Evolutionary conservation across 208 protist species (phyloP), one percentile per base, ranked within the genome.

Genomic region (Acanthamoeba lenticulata): DNA sequence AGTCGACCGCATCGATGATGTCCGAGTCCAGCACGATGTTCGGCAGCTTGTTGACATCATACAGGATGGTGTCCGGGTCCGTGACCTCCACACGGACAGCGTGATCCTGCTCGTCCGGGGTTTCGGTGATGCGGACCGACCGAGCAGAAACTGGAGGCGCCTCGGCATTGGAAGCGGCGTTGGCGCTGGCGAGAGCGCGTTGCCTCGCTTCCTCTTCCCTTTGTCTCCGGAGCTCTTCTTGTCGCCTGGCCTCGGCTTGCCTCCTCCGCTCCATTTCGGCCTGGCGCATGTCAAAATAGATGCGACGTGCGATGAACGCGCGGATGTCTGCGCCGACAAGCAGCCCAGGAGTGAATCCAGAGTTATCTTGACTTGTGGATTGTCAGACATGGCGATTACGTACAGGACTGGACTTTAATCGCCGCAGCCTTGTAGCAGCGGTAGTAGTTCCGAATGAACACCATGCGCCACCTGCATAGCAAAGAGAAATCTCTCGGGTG

Each of bases 381-480:
- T n/a, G n/a, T n/a, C n/a, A n/a, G 21, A 60, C 52, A 7, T 67
- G 57, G n/a, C 4, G n/a, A 34, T 13, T 67, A 27, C 49, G 79
- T 60, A 89, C 79, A 62, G 47, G 42, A 21, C 24, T 52, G 79
- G 2, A 52, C 24, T 34, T 62, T 89, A 11, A 62, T 52, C 24
- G 44, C 9, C 0, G 42, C 42, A 1, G 79, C 79, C 29, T 29
- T 40, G 69, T 79, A 79, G 7, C 44, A 7, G 40, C 32, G 9
- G 79, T 62, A 89, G 36, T 89, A 89, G 79, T 89, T 62, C 29
- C 79, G 40, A 15, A 89, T 44, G 42, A 38, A 89, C 1, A 62
- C 47, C 79, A 89, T 89, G 21, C 79, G 42, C 79, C 42, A 89
- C 45, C 79, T 79, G 9, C 21, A 45, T 29, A 34, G 60, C 1